These are phyloP conservation scores for Neurospora sp. DNA, from an alignment of 495 filamentous ascomycete genomes.

Conservation along the genomic window DNA sequence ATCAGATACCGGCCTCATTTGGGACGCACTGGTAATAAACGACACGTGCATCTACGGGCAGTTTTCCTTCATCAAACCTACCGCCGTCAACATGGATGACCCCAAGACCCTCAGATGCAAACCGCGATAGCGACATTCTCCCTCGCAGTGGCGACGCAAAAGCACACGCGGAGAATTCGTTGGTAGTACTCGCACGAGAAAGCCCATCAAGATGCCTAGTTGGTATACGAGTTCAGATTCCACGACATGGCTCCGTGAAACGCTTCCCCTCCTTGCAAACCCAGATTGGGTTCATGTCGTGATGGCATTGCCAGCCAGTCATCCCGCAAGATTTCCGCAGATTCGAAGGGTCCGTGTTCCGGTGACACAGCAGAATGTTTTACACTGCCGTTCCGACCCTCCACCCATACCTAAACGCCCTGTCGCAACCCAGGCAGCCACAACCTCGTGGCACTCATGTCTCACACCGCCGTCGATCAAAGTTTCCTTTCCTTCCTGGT, in stretches of 20 bases:
- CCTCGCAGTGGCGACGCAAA: neutral
- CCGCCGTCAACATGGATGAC: neutral
- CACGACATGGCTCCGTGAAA: neutral
- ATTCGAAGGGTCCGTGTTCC: neutral
- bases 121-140: neutral
- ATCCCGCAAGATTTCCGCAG: neutral
- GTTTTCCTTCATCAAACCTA: neutral
- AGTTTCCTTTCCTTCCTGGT: neutral
- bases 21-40: neutral
- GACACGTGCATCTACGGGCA: neutral
- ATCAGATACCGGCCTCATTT: neutral
- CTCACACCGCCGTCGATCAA: neutral
- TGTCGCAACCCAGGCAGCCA: neutral
- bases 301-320: neutral
- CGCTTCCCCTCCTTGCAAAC: neutral
- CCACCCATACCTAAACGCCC: neutral
- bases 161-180: neutral
- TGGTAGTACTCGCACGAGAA: neutral
- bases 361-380: neutral
- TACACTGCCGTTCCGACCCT: neutral
- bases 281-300: neutral
- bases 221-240: neutral
- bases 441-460: neutral
- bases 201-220: neutral
- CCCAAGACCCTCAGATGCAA: neutral